phyloP scores from a whole-genome alignment of 208 protist species.

The Crithidia bombi region DNA sequence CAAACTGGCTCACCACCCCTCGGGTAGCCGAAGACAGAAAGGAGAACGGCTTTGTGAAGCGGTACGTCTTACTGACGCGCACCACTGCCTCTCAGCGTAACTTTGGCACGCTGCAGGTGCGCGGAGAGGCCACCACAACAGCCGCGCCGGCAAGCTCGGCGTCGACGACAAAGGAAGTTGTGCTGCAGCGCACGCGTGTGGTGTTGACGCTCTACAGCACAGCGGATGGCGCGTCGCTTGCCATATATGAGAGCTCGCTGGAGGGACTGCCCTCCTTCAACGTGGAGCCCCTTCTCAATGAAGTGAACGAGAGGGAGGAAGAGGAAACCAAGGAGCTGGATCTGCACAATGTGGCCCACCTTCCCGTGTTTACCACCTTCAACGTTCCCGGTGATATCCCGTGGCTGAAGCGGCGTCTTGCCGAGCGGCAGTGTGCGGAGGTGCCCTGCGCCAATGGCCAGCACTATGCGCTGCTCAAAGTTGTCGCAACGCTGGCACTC shows the following conservation, averaged over 20 bases:
- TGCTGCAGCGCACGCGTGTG: slow-evolving; percentile 24
- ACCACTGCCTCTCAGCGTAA: slow-evolving; percentile 28
- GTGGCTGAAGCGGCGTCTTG: slow-evolving; percentile 36
- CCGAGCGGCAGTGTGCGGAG: slow-evolving; percentile 37
- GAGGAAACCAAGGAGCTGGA: slow-evolving; percentile 16
- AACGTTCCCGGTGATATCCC: slow-evolving; percentile 43
- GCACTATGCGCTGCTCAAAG: slow-evolving; percentile 32
- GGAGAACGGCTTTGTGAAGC: slow-evolving; percentile 22
- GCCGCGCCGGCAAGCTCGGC: background rate
- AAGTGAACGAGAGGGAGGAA: slow-evolving; percentile 4
- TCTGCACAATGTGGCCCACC: slow-evolving; percentile 12
- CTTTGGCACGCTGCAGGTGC: slow-evolving; percentile 44
- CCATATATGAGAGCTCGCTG: slow-evolving; percentile 20
- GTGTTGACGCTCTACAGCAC: slow-evolving; percentile 23
- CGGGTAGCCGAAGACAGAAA: slow-evolving; percentile 6
- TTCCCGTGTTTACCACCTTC: slow-evolving; percentile 41
- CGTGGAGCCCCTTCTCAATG: slow-evolving; percentile 4
- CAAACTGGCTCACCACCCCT: slow-evolving; percentile 22
- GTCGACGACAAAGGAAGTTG: background rate
- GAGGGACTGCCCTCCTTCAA: slow-evolving; percentile 33
- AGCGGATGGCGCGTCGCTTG: slow-evolving; percentile 8
- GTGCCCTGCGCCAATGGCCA: slow-evolving; percentile 38
- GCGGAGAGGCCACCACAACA: slow-evolving; percentile 12
- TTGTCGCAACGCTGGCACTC: slow-evolving; percentile 23
- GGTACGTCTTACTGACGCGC: slow-evolving; percentile 35